Base-by-base conservation (phyloP, 129 eudicot species). In the Mikania micrantha region DNA sequence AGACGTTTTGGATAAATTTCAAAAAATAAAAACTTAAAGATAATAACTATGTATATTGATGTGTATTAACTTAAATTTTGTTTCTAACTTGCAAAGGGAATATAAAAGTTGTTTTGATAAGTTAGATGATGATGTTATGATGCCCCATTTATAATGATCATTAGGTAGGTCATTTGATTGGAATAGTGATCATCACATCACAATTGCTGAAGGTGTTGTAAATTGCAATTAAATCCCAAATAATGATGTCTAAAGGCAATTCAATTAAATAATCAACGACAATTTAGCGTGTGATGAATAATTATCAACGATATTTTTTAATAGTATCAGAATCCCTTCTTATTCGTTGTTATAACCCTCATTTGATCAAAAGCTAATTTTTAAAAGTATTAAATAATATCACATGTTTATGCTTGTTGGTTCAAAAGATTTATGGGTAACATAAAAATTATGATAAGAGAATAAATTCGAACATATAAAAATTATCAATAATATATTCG, bases 101-200 rank as follows among this genome's bases (percentile, higher is more conserved):
- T 50, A 19, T 68, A 9, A 10, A 29, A 61, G 45, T n/a, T n/a
- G 48, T 8, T 9, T 22, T 4, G 20, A 64, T 40, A 20, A 36
- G 8, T 54, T 31, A 44, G 21, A 15, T 4, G 59, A 74, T 66
- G 73, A 58, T 29, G 61, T 56, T 54, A 65, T 64, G 73, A 74
- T 66, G 79, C 54, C 28, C 61, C 41, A 53, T 25, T 41, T 54
- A 29, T 74, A 54, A 66, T 44, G 36, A 74, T 74, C 27, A 66
- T 34, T 56, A 56, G 60, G 66, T 66, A 56, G 73, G 73, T 65
- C 60, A 74, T 56, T 74, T 74, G 73, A 74, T 74, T 74, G 67
- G 67, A 7, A 65, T 42, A 15, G 60, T 74, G n/a, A n/a, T n/a
- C 60, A 66, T 74, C 73, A 44, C 79, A 41, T 20, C 73, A 41